These are phyloP conservation scores for Camelina sativa DNA, from an alignment of 345 rosid species.

Conservation along the genomic window DNA sequence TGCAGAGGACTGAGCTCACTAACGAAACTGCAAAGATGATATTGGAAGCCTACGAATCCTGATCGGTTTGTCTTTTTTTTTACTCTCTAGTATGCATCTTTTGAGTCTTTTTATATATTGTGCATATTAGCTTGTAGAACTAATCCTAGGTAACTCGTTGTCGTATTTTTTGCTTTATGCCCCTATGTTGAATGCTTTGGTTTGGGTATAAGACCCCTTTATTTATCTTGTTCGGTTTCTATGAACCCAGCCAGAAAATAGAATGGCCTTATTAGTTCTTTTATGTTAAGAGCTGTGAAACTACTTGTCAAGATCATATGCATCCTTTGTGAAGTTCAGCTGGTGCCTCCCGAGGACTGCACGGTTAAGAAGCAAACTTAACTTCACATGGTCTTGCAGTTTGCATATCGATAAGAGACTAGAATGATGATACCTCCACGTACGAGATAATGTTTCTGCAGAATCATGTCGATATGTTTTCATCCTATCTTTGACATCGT, in stretches of 20 bases:
- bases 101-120: background rate
- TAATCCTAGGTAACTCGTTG: background rate
- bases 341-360: constrained; percentile 46
- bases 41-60: constrained; percentile 33
- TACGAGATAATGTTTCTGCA: background rate
- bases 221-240: constrained; percentile 10
- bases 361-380: constrained; percentile 11
- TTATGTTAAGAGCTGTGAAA: background rate
- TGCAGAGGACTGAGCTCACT: constrained; percentile 39
- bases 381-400: background rate
- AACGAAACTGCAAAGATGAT: constrained; percentile 34
- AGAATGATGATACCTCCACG: too few relatives aligned
- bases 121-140: constrained; percentile 23
- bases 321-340: constrained; percentile 54
- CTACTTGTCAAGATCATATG: constrained; percentile 31
- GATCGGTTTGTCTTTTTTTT: constrained; percentile 6
- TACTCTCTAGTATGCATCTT: background rate
- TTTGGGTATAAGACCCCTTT: constrained; percentile 13
- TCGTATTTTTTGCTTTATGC: constrained; percentile 1
- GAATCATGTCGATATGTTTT: background rate
- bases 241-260: background rate
- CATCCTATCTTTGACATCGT: too few relatives aligned
- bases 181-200: constrained; percentile 34
- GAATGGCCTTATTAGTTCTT: background rate
- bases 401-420: background rate